Conservation (phyloP, 768 basidiomycete genomes). For the Tricholoma bakamatsutake region DNA sequence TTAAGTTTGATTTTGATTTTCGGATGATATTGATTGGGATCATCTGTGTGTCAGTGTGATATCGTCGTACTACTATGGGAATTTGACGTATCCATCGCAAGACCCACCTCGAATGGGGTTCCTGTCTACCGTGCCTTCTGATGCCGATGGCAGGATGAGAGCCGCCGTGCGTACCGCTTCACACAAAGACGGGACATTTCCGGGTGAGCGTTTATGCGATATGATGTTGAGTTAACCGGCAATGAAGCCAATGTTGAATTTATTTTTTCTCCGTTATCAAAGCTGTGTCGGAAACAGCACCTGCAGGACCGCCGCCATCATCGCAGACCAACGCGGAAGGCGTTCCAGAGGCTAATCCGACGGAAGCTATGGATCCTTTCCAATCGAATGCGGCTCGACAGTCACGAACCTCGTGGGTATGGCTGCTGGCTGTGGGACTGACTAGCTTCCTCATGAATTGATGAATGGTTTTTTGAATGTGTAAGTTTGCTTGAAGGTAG, state of each 20-base stretch:
- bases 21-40: background rate
- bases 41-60: conserved; percentile 40
- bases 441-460: background rate
- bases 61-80: conserved; percentile 67
- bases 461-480: background rate
- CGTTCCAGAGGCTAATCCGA: conserved; percentile 16
- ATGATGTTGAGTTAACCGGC: background rate
- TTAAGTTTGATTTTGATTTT: background rate
- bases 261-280: background rate
- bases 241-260: background rate
- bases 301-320: conserved; percentile 24
- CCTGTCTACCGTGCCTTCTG: conserved; percentile 59
- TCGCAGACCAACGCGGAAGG: conserved; percentile 18
- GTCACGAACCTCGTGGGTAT: background rate
- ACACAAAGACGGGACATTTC: conserved; percentile 27
- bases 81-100: conserved; percentile 57
- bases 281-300: conserved; percentile 39
- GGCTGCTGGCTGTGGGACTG: background rate
- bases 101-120: conserved; percentile 69
- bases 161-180: conserved; percentile 22
- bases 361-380: background rate
- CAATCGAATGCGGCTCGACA: background rate
- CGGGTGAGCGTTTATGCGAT: conserved; percentile 21
- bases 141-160: conserved; percentile 36
- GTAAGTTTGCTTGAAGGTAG: background rate